Percentiles rank a stretch among this genome's conserved stretches.
Conservation (phyloP, 2,329 filamentous ascomycete species). For the Ascochyta rabiei region DNA sequence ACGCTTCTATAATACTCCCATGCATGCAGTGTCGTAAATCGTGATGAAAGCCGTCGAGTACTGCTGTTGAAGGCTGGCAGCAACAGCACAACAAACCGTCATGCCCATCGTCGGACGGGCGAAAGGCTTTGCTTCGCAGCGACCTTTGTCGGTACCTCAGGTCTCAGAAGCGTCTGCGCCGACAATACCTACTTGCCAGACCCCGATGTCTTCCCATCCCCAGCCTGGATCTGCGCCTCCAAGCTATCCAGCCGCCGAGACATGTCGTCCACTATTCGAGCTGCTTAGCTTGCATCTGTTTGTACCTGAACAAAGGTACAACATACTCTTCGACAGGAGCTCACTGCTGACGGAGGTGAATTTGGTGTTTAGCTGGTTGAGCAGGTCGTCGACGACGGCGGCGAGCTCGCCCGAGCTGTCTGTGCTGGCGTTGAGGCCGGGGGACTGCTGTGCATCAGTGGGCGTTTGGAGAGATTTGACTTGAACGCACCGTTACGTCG, state of each 20-base stretch:
- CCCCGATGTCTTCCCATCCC: constrained; percentile 48
- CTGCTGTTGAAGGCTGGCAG: too few relatives aligned
- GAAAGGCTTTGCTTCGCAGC: neutral
- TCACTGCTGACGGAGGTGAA: constrained; percentile 85
- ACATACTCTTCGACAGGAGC: constrained; percentile 84
- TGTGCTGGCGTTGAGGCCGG: constrained; percentile 21
- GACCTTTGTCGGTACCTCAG: neutral
- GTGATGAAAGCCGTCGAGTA: neutral
- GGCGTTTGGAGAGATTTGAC: neutral
- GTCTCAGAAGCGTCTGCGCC: neutral
- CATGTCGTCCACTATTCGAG: constrained; percentile 87
- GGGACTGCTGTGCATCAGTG: constrained; percentile 15
- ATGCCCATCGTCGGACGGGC: neutral
- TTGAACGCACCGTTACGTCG: neutral
- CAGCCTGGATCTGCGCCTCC: constrained; percentile 72
- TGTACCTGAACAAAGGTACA: neutral
- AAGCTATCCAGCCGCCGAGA: constrained; percentile 82
- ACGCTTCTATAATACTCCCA: constrained; percentile 6
- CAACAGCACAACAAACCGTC: neutral
- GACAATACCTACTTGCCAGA: constrained; percentile 13
- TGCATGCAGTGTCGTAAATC: constrained; percentile 3
- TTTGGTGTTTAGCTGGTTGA: constrained; percentile 83
- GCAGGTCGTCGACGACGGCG: constrained; percentile 81
- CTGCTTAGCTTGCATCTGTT: neutral
- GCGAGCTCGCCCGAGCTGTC: constrained; percentile 66